Conservation (phyloP, 1,284 basidiomycete species). For the Leccinum solheimii region DNA sequence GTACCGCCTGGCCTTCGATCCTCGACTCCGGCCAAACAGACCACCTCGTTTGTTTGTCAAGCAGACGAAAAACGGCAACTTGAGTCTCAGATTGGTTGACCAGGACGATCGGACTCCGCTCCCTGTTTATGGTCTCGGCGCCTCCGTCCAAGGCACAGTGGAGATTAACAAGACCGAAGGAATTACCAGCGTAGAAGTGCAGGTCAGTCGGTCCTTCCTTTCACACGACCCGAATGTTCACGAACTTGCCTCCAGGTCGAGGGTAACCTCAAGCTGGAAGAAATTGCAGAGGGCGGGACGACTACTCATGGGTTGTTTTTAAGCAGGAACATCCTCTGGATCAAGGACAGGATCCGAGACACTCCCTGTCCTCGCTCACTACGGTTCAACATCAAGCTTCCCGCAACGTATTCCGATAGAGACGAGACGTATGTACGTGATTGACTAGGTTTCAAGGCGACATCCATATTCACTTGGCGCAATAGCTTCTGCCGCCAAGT, state of each 20-base stretch:
- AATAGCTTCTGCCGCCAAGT: conserved; percentile 62
- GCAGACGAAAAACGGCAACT: conserved; percentile 54
- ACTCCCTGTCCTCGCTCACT: conserved; percentile 51
- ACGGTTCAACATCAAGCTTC: conserved; percentile 56
- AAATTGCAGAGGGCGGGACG: conserved; percentile 65
- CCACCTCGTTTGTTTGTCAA: conserved; percentile 57
- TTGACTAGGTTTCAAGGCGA: neutral
- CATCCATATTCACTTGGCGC: conserved; percentile 7
- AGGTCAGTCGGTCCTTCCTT: conserved; percentile 39
- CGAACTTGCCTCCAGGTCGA: conserved; percentile 48
- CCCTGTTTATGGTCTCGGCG: conserved; percentile 59
- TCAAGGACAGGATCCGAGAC: conserved; percentile 42
- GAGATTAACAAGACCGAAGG: conserved; percentile 57
- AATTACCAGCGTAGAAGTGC: conserved; percentile 61
- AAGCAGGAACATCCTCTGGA: conserved; percentile 57
- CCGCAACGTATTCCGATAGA: conserved; percentile 56
- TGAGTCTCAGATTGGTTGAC: conserved; percentile 50
- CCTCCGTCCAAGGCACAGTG: conserved; percentile 55
- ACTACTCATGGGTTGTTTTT: conserved; percentile 52
- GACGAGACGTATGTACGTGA: conserved; percentile 56
- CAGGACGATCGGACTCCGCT: conserved; percentile 51
- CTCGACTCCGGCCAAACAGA: conserved; percentile 41
- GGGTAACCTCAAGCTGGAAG: conserved; percentile 56
- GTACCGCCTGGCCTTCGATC: conserved; percentile 52
- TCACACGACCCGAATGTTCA: conserved; percentile 16